These are phyloP conservation scores for Hemerocallis citrina DNA, from an alignment of 106 monocot species.

Conservation along the genomic window DNA sequence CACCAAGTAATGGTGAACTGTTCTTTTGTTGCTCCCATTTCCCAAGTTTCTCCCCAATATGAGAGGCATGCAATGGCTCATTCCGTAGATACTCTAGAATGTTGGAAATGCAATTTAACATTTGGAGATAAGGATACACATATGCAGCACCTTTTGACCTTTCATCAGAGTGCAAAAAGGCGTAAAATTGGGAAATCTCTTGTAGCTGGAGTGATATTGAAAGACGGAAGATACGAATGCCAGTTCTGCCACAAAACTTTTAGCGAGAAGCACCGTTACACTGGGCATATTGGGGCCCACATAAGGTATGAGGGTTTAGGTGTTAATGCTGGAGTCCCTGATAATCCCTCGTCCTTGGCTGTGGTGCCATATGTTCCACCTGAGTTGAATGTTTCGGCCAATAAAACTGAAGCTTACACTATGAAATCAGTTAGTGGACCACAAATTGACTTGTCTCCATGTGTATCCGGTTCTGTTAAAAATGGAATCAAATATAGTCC, in stretches of 20 bases:
- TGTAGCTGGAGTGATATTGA: conserved; percentile 40
- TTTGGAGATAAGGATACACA: conserved; percentile 24
- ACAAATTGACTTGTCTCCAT: not conserved
- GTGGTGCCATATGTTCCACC: conserved; percentile 11
- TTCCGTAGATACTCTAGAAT: conserved; percentile 10
- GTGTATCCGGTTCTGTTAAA: not conserved
- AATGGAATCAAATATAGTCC: conserved; percentile 1
- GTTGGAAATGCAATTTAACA: conserved; percentile 19
- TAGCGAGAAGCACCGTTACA: conserved; percentile 38
- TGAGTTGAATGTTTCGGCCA: conserved; percentile 5
- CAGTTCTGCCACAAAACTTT: conserved; percentile 58
- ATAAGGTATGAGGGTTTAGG: conserved; percentile 40
- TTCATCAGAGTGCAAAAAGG: conserved; percentile 35
- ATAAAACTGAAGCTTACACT: conserved; percentile 12
- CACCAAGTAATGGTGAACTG: conserved; percentile 9
- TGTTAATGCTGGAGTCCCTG: conserved; percentile 13
- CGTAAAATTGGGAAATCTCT: conserved; percentile 30
- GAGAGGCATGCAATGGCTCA: conserved; percentile 8
- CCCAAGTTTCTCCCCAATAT: conserved; percentile 14
- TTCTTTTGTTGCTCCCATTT: conserved; percentile 10
- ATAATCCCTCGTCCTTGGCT: conserved; percentile 5
- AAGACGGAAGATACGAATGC: conserved; percentile 62
- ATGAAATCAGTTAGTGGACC: conserved; percentile 15
- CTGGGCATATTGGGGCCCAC: conserved; percentile 56
- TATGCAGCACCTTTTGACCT: conserved; percentile 8